phyloP scores from a whole-genome alignment of 768 basidiomycete genomes.

The Xerocomellus chrysenteron region DNA sequence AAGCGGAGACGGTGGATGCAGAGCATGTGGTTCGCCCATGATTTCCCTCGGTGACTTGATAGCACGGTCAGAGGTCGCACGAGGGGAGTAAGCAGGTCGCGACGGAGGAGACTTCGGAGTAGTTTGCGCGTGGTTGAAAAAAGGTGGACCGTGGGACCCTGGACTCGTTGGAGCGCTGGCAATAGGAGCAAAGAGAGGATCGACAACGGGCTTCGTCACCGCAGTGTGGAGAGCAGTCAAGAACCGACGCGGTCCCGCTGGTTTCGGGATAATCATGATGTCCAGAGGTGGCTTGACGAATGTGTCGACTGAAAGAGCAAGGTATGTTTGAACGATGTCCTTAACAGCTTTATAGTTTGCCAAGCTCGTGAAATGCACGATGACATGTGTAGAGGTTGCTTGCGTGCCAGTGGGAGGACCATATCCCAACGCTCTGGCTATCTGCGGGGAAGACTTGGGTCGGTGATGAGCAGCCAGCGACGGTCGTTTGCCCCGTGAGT shows the following conservation, averaged over 20 bases:
- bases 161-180: constrained; percentile 88
- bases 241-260: constrained; percentile 91
- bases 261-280: constrained; percentile 96
- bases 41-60: constrained; percentile 52
- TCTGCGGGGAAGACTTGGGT: constrained; percentile 78
- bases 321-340: constrained; percentile 70
- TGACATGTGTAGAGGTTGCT: constrained; percentile 37
- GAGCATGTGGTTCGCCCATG: constrained; percentile 36
- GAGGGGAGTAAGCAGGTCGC: constrained; percentile 43
- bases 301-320: constrained; percentile 44
- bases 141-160: constrained; percentile 51
- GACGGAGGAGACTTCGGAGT: constrained; percentile 45
- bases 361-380: constrained; percentile 90
- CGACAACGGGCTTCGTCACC: constrained; percentile 79
- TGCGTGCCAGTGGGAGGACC: constrained; percentile 29
- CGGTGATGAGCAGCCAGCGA: constrained; percentile 66
- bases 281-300: constrained; percentile 64
- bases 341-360: constrained; percentile 86
- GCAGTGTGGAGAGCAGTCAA: constrained; percentile 92
- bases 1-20: constrained; percentile 67
- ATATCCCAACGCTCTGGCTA: constrained; percentile 55
- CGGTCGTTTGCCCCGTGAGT: constrained; percentile 58
- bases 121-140: constrained; percentile 33
- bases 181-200: constrained; percentile 92
- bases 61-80: constrained; percentile 64